Evolutionary conservation across 768 basidiomycete species (phyloP).

Genomic region (Lentinula raphanica): DNA sequence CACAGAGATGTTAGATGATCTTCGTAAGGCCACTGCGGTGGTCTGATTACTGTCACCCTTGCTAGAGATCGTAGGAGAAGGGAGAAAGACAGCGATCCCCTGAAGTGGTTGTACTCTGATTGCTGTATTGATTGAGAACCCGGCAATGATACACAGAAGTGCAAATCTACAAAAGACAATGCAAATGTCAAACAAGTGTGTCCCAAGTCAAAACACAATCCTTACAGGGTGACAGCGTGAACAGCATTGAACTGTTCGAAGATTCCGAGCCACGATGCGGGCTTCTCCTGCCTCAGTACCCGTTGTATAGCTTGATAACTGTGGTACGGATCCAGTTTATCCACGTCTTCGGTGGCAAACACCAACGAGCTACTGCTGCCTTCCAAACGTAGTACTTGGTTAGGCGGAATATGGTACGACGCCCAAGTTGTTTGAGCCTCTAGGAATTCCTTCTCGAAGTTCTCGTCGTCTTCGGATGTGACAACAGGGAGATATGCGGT

Average conservation of each 20-base stretch:
- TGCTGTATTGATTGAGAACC: slow-evolving; percentile 46
- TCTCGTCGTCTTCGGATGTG: slow-evolving; percentile 24
- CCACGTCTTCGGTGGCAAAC: slow-evolving; percentile 44
- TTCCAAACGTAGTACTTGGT: slow-evolving; percentile 35
- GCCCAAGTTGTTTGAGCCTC: slow-evolving; percentile 41
- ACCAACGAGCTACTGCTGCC: slow-evolving; percentile 28
- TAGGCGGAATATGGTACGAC: slow-evolving; percentile 33
- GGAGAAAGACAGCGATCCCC: background rate
- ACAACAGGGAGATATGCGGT: slow-evolving; percentile 56
- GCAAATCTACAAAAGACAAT: slow-evolving; percentile 46
- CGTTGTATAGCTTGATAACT: slow-evolving; percentile 42
- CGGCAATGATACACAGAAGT: slow-evolving; percentile 63
- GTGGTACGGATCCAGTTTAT: slow-evolving; percentile 33
- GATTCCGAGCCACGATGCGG: slow-evolving; percentile 14
- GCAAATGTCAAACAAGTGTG: slow-evolving; percentile 10
- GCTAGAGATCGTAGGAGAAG: background rate
- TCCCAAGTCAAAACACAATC: slow-evolving; percentile 23
- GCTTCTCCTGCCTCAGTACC: slow-evolving; percentile 32
- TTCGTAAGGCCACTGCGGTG: background rate
- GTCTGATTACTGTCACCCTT: slow-evolving; percentile 1
- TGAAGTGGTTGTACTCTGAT: slow-evolving; percentile 23
- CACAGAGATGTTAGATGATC: slow-evolving; percentile 1
- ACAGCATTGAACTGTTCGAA: slow-evolving; percentile 43
- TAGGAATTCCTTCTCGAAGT: slow-evolving; percentile 18
- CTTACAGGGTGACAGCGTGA: slow-evolving; percentile 66